These are phyloP conservation scores for Trichocomaceae sp. DNA, from an alignment of 2,329 filamentous ascomycete species.

Conservation along the genomic window DNA sequence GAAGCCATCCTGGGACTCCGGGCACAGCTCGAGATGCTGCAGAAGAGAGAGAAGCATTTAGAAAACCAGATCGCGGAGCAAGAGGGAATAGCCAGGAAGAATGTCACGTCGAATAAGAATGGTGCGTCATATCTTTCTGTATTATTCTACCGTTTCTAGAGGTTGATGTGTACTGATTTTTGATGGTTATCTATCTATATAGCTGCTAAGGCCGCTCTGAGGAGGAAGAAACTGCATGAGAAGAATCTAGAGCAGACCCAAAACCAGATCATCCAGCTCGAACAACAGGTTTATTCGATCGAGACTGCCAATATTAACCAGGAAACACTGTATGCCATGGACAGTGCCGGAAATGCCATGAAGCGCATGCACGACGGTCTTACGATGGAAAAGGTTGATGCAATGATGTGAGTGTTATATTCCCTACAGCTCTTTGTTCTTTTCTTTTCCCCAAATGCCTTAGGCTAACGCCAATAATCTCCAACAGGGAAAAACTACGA, in stretches of 20 bases:
- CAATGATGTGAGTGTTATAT: conserved; percentile 68
- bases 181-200: conserved; percentile 14
- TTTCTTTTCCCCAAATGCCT: neutral
- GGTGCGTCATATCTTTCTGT: conserved; percentile 53
- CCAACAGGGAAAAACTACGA: conserved; percentile 70
- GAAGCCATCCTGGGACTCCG: conserved; percentile 88
- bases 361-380: conserved; percentile 84
- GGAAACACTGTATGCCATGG: conserved; percentile 90
- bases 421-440: neutral
- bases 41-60: conserved; percentile 89
- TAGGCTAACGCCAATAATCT: neutral
- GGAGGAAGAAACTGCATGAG: conserved; percentile 92
- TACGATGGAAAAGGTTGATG: conserved; percentile 89
- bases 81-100: conserved; percentile 79
- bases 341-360: conserved; percentile 85
- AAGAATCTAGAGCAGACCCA: conserved; percentile 85
- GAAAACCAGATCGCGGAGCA: conserved; percentile 91
- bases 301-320: conserved; percentile 98
- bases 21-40: conserved; percentile 90
- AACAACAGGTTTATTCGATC: conserved; percentile 93
- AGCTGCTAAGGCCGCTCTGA: conserved; percentile 86
- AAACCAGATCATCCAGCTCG: conserved; percentile 82
- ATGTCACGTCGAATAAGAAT: conserved; percentile 81
- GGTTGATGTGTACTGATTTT: neutral
- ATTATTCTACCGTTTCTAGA: neutral